Evolutionary conservation across 177 flowering plant species (phyloP), one percentile per base, ranked within the genome.

Genomic region (Vitis hybrid): DNA sequence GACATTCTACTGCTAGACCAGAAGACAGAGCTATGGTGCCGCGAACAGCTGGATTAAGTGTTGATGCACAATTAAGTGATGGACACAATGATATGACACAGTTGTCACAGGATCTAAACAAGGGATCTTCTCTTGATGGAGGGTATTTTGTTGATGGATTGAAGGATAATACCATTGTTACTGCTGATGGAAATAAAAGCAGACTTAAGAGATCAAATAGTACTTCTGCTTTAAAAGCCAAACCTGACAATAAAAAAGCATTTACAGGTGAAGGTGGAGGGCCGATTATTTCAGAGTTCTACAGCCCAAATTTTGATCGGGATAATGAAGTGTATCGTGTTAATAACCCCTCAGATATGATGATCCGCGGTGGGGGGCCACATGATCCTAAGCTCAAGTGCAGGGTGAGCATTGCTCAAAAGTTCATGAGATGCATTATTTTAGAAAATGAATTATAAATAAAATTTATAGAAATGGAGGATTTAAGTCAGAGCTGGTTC

Each of bases 121-220:
- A 74, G 61, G 80, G 68, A 31, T 74, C 55, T 5, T 65, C 70
- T 64, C 19, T 60, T 51, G 84, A 65, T 45, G 82, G 76, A 26
- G 64, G 5, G 15, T 50, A 33, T 64, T 65, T 19, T 72, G 71
- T 71, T 70, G 70, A 70, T 72, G 75, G 68, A 66, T 65, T 74
- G 67, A 75, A 68, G 55, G 65, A 74, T 63, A 33, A 61, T 63
- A 60, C 48, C 11, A 31, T 16, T 67, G 62, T 16, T 49, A 51
- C 72, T 77, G 70, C 70, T 63, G 64, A 67, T 79, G 91, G 74
- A 53, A 85, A 64, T 72, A 86, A 63, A 70, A 78, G 52, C 74
- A 74, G 71, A 64, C 87, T 87, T 59, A 89, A 82, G 76, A 87
- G 91, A 76, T 89, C 99, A 60, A 89, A 66, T 72, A 95, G 99